Evolutionary conservation across 306 rosid species (phyloP).

Genomic region (Cotoneaster glaucophyllus): DNA sequence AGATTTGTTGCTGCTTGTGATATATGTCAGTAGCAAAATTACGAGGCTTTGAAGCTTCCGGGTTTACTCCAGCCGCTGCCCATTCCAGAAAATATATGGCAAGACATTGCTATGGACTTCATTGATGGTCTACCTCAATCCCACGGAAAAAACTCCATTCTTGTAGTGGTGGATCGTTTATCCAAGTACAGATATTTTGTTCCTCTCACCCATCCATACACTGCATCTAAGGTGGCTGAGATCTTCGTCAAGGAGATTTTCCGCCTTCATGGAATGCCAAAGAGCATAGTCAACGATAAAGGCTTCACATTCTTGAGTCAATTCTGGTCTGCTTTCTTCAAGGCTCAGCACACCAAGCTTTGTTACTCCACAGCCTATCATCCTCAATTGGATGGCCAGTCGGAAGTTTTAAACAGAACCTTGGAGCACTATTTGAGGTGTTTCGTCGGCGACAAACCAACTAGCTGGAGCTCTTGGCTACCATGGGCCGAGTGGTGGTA

Average conservation of each 20-base stretch:
- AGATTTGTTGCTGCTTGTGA: not conserved
- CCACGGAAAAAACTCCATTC: not conserved
- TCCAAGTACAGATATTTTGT: not conserved
- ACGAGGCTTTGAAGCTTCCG: not conserved
- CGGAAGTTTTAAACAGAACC: not conserved
- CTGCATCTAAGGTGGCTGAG: too few species aligned
- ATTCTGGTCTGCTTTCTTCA: not conserved
- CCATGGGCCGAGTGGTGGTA: not conserved
- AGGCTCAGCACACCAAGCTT: not conserved
- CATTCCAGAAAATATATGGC: not conserved
- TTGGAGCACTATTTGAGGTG: not conserved
- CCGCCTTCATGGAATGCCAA: not conserved
- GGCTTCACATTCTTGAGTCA: not conserved
- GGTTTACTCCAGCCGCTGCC: not conserved
- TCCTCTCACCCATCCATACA: too few species aligned
- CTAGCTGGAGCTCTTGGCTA: not conserved
- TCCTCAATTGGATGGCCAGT: not conserved
- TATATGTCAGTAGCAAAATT: not conserved
- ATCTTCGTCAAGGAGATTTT: too few species aligned
- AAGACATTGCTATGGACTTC: not conserved
- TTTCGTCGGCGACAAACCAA: rapidly evolving
- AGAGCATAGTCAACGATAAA: not conserved
- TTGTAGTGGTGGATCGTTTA: not conserved
- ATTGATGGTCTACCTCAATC: not conserved
- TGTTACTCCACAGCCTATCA: not conserved